Conservation (phyloP, 805 yeast species). For the Candida fluviatilis region DNA sequence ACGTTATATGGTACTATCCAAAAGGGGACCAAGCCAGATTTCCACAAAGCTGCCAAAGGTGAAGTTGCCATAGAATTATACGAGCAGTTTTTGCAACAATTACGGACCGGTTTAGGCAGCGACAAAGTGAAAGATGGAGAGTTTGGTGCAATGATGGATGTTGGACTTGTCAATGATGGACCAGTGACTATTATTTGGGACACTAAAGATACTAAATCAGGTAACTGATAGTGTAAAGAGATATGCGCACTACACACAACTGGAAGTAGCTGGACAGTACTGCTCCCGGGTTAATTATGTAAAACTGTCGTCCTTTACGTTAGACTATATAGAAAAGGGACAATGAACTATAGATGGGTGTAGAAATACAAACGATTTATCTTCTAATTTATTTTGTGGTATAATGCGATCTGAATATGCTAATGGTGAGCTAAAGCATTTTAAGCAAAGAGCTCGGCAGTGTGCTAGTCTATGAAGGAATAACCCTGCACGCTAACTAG, state of each 20-base stretch:
- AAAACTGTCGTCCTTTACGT: too few relatives aligned
- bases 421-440: too few relatives aligned
- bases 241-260: too few relatives aligned
- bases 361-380: too few relatives aligned
- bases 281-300: too few relatives aligned
- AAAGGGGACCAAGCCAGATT: conserved; percentile 94
- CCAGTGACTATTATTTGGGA: conserved; percentile 88
- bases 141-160: conserved; percentile 98
- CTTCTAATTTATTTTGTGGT: too few relatives aligned
- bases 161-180: conserved; percentile 82
- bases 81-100: conserved; percentile 45
- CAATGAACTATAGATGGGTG: too few relatives aligned
- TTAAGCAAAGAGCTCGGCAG: too few relatives aligned
- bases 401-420: too few relatives aligned
- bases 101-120: conserved; percentile 48
- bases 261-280: too few relatives aligned
- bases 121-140: conserved; percentile 75
- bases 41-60: conserved; percentile 89
- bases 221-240: conserved; percentile 4
- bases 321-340: too few relatives aligned
- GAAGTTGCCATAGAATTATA: conserved; percentile 47
- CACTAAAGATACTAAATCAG: conserved; percentile 40
- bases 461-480: too few relatives aligned
- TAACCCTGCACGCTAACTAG: background rate
- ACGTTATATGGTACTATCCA: conserved; percentile 80